Evolutionary conservation across 371 early-diverging fungal species (phyloP).

Genomic region (Mucor piriformis): DNA sequence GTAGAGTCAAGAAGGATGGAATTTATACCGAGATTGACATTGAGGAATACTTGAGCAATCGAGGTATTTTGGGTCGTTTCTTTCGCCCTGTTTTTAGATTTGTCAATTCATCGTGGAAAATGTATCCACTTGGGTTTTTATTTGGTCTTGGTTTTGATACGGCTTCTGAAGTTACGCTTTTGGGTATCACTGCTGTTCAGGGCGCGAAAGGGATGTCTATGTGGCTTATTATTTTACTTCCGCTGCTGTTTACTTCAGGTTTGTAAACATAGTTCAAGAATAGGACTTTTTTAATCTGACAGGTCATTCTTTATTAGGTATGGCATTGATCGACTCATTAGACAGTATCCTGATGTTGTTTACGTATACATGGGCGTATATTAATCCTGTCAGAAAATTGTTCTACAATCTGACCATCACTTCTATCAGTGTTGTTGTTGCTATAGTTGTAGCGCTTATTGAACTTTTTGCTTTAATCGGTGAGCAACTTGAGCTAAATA

Average conservation of each 20-base stretch:
- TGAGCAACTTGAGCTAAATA: conserved; percentile 46
- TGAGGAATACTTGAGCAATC: conserved; percentile 38
- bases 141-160: conserved; percentile 79
- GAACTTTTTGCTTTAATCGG: conserved; percentile 57
- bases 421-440: conserved; percentile 59
- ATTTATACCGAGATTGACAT: conserved; percentile 52
- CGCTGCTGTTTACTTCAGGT: conserved; percentile 68
- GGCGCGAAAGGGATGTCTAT: conserved; percentile 52
- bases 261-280: background rate
- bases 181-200: conserved; percentile 60
- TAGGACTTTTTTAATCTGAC: too few species aligned
- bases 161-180: conserved; percentile 62
- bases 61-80: conserved; percentile 53
- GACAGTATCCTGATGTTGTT: conserved; percentile 70
- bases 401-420: conserved; percentile 71
- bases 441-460: conserved; percentile 59
- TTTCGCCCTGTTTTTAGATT: conserved; percentile 61
- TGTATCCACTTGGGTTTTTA: conserved; percentile 66
- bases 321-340: conserved; percentile 68
- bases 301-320: conserved; percentile 32
- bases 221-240: conserved; percentile 61
- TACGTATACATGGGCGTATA: conserved; percentile 67
- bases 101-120: conserved; percentile 67
- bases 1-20: conserved; percentile 43
- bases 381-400: conserved; percentile 63